Evolutionary conservation across 164 flowering plant genomes (phyloP), one percentile per base, ranked within the genome.

Genomic region (Magnolia kwangsiensis): DNA sequence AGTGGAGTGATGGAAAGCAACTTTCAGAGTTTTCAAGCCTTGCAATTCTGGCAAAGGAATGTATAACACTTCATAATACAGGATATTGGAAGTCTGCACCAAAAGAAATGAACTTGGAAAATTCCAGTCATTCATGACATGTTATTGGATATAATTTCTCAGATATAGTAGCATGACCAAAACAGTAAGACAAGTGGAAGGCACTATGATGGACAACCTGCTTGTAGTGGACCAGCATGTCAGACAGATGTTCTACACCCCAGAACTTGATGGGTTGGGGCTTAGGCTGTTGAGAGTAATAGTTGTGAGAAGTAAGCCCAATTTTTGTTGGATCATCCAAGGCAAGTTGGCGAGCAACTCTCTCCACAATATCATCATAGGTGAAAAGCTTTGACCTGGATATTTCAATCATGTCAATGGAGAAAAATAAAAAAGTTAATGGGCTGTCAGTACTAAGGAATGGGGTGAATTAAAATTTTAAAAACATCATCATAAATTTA

Each of bases 231-330:
- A 88, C 89, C 67, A 96, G 81, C 98, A 96, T 94, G 75, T 96
- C 99, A 59, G 95, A 82, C 78, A 96, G 82, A 84, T 82, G 94
- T 21, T 96, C 97, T 10, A 90, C 89, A 49, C 97, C 98, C 45
- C 97, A 83, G 77, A 89, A 94, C 80, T 92, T 96, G 51, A 96
- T 91, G 1, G 97, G 95, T 72, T 89, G 90, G 59, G 99, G 97
- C 82, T 92, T 96, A 55, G 99, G 99, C 78, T 93, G 97, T 85
- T 94, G 97, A 75, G 95, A 91, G 83, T 96, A 96, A 80, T 95
- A 91, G 82, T 92, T 96, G 79, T 94, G 98, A 72, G 99, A 81
- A 67, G 99, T 96, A 37, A 96, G 90, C n/a, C n/a, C n/a, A n/a
- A n/a, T n/a, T n/a, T n/a, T n/a, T n/a, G n/a, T n/a, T n/a, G n/a